Percentiles rank a stretch among this genome's conserved stretches.
phyloP scores from a whole-genome alignment of 768 basidiomycete genomes.

The Kwoniella dendrophila region DNA sequence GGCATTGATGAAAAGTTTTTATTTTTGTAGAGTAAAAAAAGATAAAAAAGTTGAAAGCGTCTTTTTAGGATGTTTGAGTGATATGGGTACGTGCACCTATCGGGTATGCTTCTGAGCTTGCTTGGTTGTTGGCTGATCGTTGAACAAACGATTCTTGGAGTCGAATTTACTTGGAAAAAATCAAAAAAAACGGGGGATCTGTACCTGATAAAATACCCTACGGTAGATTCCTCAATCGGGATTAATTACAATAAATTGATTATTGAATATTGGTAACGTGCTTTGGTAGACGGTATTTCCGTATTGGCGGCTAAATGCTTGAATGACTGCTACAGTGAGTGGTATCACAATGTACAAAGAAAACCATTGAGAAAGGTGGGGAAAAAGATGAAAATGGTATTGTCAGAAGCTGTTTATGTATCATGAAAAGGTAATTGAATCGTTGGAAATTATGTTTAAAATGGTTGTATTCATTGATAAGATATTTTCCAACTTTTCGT shows the following conservation, averaged over 20 bases:
- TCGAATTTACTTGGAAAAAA: neutral
- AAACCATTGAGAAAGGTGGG: neutral
- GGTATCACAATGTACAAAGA: no score
- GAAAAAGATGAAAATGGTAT: neutral
- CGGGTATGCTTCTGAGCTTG: neutral
- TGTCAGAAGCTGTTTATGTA: neutral
- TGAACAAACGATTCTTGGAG: no score
- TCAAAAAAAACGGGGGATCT: neutral
- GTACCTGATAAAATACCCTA: slow-evolving; percentile 4
- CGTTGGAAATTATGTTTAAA: neutral
- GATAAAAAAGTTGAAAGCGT: slow-evolving; percentile 2
- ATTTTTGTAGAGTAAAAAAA: neutral
- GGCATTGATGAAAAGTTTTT: slow-evolving; percentile 26
- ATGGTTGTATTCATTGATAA: neutral
- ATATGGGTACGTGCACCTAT: neutral
- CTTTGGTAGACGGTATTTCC: no score
- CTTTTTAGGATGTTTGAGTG: neutral
- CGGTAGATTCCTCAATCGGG: slow-evolving; percentile 3
- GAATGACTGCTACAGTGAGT: no score
- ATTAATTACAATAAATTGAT: slow-evolving; percentile 3
- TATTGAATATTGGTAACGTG: no score
- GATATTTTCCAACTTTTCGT: neutral
- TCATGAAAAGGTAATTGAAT: neutral
- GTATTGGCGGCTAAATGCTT: no score
- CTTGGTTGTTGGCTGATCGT: neutral